Conservation (phyloP, 2,329 filamentous ascomycete genomes). For the Exophiala dermatitidis region DNA sequence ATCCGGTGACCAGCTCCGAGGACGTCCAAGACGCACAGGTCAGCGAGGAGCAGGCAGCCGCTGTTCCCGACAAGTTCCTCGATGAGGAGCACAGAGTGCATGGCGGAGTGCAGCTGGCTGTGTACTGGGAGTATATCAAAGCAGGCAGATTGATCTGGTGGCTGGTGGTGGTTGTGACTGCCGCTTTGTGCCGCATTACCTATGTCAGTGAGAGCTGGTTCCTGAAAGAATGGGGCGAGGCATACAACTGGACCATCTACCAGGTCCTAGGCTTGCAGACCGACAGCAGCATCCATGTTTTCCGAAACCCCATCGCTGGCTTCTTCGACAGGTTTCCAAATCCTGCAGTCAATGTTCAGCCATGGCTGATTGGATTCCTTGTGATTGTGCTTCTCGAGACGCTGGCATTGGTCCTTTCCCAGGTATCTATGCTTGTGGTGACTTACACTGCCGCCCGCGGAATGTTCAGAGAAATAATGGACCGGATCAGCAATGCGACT, state of each 20-base stretch:
- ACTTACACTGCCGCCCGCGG: slow-evolving; percentile 68
- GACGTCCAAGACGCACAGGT: slow-evolving; percentile 18
- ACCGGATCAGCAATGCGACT: slow-evolving; percentile 66
- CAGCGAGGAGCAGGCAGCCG: slow-evolving; percentile 35
- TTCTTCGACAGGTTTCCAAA: slow-evolving; percentile 53
- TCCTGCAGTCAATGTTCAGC: slow-evolving; percentile 58
- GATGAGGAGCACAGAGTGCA: slow-evolving; percentile 68
- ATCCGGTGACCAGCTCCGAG: slow-evolving; percentile 28
- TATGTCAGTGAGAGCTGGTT: slow-evolving; percentile 69
- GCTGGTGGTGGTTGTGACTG: slow-evolving; percentile 56
- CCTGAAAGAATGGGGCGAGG: slow-evolving; percentile 79
- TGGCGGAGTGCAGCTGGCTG: slow-evolving; percentile 64
- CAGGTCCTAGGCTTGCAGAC: slow-evolving; percentile 26
- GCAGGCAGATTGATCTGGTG: slow-evolving; percentile 71
- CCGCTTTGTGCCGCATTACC: slow-evolving; percentile 53
- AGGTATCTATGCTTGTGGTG: slow-evolving; percentile 65
- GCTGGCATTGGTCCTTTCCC: slow-evolving; percentile 53
- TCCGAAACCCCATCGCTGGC: slow-evolving; percentile 28
- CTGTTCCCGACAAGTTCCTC: slow-evolving; percentile 66
- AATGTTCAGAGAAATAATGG: slow-evolving; percentile 67
- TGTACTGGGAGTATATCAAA: slow-evolving; percentile 81
- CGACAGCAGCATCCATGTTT: slow-evolving; percentile 13
- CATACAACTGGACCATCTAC: slow-evolving; percentile 46
- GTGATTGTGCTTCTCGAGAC: slow-evolving; percentile 57
- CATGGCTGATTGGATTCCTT: slow-evolving; percentile 69